A percentile compares a stretch with the other conserved stretches of the same genome.
Evolutionary conservation across 1,284 basidiomycete species (phyloP).

Genomic region (Apiotrichum brassicae): DNA sequence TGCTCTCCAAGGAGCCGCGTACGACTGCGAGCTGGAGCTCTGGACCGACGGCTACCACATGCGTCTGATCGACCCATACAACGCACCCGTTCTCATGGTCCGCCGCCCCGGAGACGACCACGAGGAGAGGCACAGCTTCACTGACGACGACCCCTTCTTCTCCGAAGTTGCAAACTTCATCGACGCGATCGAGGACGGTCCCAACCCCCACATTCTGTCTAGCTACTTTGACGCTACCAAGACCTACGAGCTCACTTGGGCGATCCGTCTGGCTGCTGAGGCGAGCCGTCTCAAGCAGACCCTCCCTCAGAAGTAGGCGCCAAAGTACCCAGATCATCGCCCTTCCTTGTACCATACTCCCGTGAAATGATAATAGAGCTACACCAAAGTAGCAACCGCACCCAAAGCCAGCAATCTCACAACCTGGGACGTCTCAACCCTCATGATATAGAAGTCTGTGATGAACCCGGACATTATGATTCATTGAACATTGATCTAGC

Average conservation of each 20-base stretch:
- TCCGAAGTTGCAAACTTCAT: conserved; percentile 80
- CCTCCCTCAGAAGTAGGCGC: no score
- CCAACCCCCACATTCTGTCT: conserved; percentile 42
- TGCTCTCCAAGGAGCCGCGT: conserved; percentile 80
- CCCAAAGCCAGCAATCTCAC: no score
- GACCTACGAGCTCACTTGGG: conserved; percentile 58
- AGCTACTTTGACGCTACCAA: conserved; percentile 66
- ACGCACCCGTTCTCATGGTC: conserved; percentile 68
- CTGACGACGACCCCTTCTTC: conserved; percentile 85
- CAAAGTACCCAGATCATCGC: no score
- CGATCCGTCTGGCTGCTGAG: conserved; percentile 3
- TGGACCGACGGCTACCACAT: conserved; percentile 63
- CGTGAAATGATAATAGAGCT: no score
- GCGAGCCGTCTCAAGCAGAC: neutral
- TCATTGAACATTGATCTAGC: no score
- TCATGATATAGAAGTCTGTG: no score
- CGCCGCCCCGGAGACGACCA: conserved; percentile 77
- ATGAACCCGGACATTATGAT: no score
- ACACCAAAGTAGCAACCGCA: no score
- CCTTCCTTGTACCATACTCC: no score
- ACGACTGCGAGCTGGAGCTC: conserved; percentile 87
- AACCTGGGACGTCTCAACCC: no score
- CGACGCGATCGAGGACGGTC: conserved; percentile 61
- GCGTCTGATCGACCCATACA: conserved; percentile 76
- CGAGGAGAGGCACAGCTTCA: conserved; percentile 66